Base-by-base conservation (phyloP, 2,329 filamentous ascomycete species). In the Malbranchea zuffiana region DNA sequence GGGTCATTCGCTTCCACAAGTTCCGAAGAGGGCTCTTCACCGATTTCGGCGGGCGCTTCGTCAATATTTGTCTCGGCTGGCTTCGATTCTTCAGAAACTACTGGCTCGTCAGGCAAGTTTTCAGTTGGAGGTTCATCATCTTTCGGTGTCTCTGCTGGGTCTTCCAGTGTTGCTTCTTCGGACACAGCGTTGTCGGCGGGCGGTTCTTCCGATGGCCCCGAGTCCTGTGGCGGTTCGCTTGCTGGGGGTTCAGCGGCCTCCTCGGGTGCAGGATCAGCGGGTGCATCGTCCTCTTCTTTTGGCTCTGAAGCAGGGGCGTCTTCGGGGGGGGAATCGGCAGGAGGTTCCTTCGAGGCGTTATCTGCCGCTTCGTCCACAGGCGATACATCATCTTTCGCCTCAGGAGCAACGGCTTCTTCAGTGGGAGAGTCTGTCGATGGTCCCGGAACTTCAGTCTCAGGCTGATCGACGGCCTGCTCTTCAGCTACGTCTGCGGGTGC, bases 151-250 rank as follows among this genome's bases (percentile, higher is more conserved):
- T 16, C 29, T 26, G 21, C 18, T 17, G 19, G 12, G 18, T 35
- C 29, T 37, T 37, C 39, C 11, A 19, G 11, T 24, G 11, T 5
- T 3, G 25, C 7, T 10, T 39, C 40, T 35, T 39, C 39, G 10
- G n/a, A 15, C 10, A 21, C 33, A 21, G 37, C 15, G 18, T 24
- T 23, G 32, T 44, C 38, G 19, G 16, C 11, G 10, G 39, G 4
- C 5, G 31, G 31, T 24, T 42, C 41, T 23, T 44, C 44, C 26
- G 38, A 20, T 27, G 31, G 31, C 27, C 23, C 18, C 7, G 42
- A 35, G 25, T 46, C 37, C 10, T 16, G 10, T 18, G 32, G 11
- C 7, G 13, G 20, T 6, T 37, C 21, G n/a, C 13, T 27, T 4
- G 25, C 32, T 5, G 7, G 5, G 8, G 27, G 11, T 27, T 31